Percentiles rank a stretch among this genome's conserved stretches.
Conservation (phyloP, 192 early-diverging fungal species). For the Rhizoclosmatium globosum region DNA sequence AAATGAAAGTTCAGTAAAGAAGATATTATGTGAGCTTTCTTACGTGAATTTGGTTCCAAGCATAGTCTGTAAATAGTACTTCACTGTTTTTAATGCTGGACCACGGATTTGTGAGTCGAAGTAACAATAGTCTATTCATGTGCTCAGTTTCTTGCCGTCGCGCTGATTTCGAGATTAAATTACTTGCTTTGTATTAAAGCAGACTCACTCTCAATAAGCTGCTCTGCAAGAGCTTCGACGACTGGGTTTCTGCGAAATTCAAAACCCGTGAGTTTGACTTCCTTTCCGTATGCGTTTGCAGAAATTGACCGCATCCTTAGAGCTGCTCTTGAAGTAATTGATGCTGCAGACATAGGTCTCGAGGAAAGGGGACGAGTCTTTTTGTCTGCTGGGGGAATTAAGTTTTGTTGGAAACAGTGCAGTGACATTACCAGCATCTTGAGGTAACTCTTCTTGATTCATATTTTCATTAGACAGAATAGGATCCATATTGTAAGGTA, state of each 20-base stretch:
- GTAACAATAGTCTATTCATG: conserved; percentile 16
- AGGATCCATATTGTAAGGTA: background rate
- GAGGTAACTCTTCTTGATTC: background rate
- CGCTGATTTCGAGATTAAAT: conserved; percentile 12
- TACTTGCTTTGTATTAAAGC: background rate
- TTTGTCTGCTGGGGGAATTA: background rate
- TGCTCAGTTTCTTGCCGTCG: conserved; percentile 28
- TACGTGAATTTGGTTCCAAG: conserved; percentile 19
- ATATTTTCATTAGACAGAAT: background rate
- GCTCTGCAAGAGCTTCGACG: conserved; percentile 12
- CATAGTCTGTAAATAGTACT: conserved; percentile 16
- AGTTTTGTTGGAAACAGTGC: background rate
- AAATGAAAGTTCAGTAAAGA: background rate
- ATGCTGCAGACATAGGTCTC: background rate
- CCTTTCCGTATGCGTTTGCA: conserved; percentile 2
- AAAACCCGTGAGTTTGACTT: conserved; percentile 27
- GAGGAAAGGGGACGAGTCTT: background rate
- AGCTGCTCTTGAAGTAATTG: background rate
- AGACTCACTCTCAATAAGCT: conserved; percentile 15
- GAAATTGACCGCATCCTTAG: conserved; percentile 15
- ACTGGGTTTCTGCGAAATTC: conserved; percentile 30
- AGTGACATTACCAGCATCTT: background rate
- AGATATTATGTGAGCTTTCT: background rate
- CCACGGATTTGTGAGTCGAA: conserved; percentile 29
- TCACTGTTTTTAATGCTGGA: conserved; percentile 24